Conservation (phyloP, 192 early-diverging fungal species). For the Rhizoclosmatium globosum region DNA sequence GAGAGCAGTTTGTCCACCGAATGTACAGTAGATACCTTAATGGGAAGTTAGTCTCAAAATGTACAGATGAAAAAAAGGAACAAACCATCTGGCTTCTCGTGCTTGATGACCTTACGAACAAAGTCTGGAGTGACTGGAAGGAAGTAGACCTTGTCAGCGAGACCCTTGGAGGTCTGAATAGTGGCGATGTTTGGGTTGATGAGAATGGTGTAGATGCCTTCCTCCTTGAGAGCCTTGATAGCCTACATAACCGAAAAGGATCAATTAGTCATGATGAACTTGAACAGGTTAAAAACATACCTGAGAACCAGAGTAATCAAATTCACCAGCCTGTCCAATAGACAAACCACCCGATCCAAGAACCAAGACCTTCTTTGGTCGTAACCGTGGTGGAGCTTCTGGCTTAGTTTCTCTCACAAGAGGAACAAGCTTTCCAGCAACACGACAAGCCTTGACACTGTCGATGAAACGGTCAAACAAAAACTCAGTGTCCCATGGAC, state of each 20-base stretch:
- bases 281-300: slow-evolving; percentile 37
- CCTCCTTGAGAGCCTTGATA: slow-evolving; percentile 98
- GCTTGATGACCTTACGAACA: slow-evolving; percentile 93
- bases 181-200: slow-evolving; percentile 99
- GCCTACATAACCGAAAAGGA: slow-evolving; percentile 59
- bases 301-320: slow-evolving; percentile 96
- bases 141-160: slow-evolving; percentile 99
- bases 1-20: slow-evolving; percentile 99
- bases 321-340: slow-evolving; percentile 99
- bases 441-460: slow-evolving; percentile 71
- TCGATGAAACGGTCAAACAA: slow-evolving; percentile 96
- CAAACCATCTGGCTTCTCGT: slow-evolving; percentile 93
- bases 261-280: not conserved
- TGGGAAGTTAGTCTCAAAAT: not conserved
- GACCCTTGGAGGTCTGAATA: slow-evolving; percentile 96
- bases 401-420: slow-evolving; percentile 73
- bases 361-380: slow-evolving; percentile 92
- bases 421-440: slow-evolving; percentile 75
- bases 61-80: not conserved
- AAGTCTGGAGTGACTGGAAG: slow-evolving; percentile 94
- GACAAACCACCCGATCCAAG: slow-evolving; percentile 96
- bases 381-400: slow-evolving; percentile 55
- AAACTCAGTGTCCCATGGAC: slow-evolving; percentile 97
- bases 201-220: slow-evolving; percentile 95
- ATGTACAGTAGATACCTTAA: slow-evolving; percentile 89